phyloP scores from a whole-genome alignment of 495 filamentous ascomycete species.

The Immersiella caudata region DNA sequence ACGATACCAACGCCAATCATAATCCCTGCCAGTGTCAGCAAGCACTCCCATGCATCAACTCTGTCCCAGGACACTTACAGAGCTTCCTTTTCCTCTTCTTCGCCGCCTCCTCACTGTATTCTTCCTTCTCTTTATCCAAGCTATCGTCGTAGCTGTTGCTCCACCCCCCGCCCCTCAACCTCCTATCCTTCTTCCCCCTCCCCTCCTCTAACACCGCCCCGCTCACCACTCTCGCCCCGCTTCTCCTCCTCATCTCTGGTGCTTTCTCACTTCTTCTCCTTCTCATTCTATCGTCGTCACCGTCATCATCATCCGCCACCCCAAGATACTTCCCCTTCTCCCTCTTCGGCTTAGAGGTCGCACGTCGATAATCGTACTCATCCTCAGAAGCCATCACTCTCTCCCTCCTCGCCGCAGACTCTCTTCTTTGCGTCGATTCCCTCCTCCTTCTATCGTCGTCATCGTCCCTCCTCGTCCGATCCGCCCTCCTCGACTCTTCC shows the following conservation, averaged over 20 bases:
- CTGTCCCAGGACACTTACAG: slow-evolving; percentile 41
- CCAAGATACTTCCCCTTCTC: slow-evolving; percentile 5
- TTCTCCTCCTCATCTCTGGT: neutral
- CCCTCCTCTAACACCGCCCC: slow-evolving; percentile 73
- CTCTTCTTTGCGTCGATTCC: slow-evolving; percentile 20
- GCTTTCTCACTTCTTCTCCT: slow-evolving; percentile 8
- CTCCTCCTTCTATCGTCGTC: slow-evolving; percentile 4
- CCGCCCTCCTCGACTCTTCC: neutral
- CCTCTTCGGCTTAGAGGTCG: slow-evolving; percentile 28
- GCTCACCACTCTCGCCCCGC: slow-evolving; percentile 57
- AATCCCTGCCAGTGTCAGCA: slow-evolving; percentile 52
- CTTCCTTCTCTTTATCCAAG: slow-evolving; percentile 39
- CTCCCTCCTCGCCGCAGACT: slow-evolving; percentile 19
- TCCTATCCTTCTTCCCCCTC: slow-evolving; percentile 31
- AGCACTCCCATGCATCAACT: neutral
- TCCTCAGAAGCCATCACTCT: neutral
- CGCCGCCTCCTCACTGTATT: slow-evolving; percentile 19
- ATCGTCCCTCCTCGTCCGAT: neutral
- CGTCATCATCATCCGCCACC: slow-evolving; percentile 8
- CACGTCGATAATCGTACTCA: slow-evolving; percentile 24
- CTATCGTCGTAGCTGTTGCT: slow-evolving; percentile 42
- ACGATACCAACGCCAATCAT: slow-evolving; percentile 56
- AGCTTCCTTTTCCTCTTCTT: slow-evolving; percentile 51
- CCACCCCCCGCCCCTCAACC: slow-evolving; percentile 36
- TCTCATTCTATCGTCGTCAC: slow-evolving; percentile 4